These are phyloP conservation scores for Talaromyces sp. DNA, from an alignment of 2,329 filamentous ascomycete species.

Conservation along the genomic window DNA sequence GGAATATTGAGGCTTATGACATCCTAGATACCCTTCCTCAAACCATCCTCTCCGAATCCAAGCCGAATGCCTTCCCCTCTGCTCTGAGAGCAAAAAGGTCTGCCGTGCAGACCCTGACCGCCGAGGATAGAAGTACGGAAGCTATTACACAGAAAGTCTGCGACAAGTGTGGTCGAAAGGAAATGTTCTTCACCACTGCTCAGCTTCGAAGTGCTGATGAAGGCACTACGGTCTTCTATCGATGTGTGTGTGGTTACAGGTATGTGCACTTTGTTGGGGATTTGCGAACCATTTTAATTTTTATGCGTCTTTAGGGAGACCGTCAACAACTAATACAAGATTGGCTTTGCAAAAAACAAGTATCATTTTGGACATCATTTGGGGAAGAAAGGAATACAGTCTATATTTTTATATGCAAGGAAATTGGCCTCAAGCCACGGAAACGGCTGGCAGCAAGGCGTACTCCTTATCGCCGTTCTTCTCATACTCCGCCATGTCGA, in stretches of 20 bases:
- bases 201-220: conserved; percentile 92
- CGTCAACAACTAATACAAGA: conserved; percentile 26
- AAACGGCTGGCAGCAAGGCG: conserved; percentile 68
- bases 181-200: conserved; percentile 78
- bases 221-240: conserved; percentile 88
- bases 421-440: conserved; percentile 13
- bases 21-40: conserved; percentile 65
- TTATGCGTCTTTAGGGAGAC: conserved; percentile 24
- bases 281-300: conserved; percentile 4
- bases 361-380: neutral
- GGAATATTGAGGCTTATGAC: neutral
- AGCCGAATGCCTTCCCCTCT: conserved; percentile 84
- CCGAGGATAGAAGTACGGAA: conserved; percentile 70
- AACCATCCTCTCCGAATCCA: conserved; percentile 75
- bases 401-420: conserved; percentile 13
- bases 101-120: conserved; percentile 75
- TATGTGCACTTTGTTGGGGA: conserved; percentile 38
- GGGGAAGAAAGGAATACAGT: conserved; percentile 1
- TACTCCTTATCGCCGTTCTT: conserved; percentile 85
- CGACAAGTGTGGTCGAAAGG: conserved; percentile 70
- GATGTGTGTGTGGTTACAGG: conserved; percentile 81
- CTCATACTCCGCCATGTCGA: conserved; percentile 98
- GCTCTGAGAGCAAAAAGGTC: conserved; percentile 79
- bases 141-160: conserved; percentile 66
- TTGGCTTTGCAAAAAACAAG: neutral